Percentiles rank a stretch among this genome's conserved stretches.
phyloP scores from a whole-genome alignment of 805 yeast species.

The Saturnispora halmiae region DNA sequence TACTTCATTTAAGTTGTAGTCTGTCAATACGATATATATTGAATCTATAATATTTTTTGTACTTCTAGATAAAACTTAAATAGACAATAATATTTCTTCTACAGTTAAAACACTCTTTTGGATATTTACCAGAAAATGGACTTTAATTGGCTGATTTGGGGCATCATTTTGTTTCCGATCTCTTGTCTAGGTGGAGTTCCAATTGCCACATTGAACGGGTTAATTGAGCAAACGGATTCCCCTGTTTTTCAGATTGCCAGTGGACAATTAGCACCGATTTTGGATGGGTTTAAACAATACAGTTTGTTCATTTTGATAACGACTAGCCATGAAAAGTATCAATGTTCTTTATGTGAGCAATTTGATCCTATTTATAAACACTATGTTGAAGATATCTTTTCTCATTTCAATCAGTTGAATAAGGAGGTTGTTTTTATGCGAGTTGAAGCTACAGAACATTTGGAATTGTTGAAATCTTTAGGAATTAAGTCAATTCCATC shows the following conservation, averaged over 20 bases:
- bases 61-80: too few species aligned
- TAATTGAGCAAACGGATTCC: neutral
- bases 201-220: neutral
- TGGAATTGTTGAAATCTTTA: constrained; percentile 33
- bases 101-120: too few species aligned
- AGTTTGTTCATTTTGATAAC: constrained; percentile 46
- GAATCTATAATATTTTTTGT: too few species aligned
- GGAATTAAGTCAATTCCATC: constrained; percentile 50
- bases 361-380: constrained; percentile 34
- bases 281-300: constrained; percentile 44
- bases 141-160: neutral
- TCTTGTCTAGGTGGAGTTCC: constrained; percentile 1
- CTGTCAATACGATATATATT: too few species aligned
- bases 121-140: neutral
- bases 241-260: constrained; percentile 26
- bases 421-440: constrained; percentile 37
- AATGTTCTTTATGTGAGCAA: constrained; percentile 40
- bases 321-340: constrained; percentile 34
- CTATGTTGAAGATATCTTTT: constrained; percentile 36
- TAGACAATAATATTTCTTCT: too few species aligned
- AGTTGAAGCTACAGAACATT: constrained; percentile 43
- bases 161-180: neutral
- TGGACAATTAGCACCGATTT: constrained; percentile 31
- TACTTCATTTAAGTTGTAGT: neutral
- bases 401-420: constrained; percentile 34